These are phyloP conservation scores for Alternaria solani DNA, from an alignment of 2,329 filamentous ascomycete species.

Conservation along the genomic window DNA sequence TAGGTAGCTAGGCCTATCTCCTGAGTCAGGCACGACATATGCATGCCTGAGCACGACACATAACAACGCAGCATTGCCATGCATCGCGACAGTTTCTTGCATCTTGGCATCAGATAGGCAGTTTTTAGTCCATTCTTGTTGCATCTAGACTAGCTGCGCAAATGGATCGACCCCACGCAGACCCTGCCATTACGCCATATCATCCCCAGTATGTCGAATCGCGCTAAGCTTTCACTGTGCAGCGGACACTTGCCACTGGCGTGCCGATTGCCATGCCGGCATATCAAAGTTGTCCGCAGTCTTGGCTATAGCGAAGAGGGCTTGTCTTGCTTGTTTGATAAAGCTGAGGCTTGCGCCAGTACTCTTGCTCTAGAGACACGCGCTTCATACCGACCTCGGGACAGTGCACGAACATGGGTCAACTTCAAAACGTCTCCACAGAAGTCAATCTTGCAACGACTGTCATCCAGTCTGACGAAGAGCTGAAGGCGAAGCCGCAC, in stretches of 20 bases:
- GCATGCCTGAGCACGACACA: conserved; percentile 9
- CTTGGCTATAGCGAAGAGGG: neutral
- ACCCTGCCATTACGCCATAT: conserved; percentile 16
- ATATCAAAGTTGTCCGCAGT: neutral
- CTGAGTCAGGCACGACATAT: conserved; percentile 10
- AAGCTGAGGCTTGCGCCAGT: neutral
- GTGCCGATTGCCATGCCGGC: conserved; percentile 2
- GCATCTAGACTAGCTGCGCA: neutral
- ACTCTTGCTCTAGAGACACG: neutral
- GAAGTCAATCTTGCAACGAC: neutral
- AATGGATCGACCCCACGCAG: neutral
- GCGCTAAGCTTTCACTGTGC: neutral
- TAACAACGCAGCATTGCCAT: neutral
- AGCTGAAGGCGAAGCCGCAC: neutral
- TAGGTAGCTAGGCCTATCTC: neutral
- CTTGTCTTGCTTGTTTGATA: neutral
- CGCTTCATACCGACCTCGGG: neutral
- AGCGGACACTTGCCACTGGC: neutral
- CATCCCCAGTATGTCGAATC: conserved; percentile 13
- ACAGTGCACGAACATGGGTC: conserved; percentile 1
- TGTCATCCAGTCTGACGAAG: neutral
- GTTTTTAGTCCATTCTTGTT: neutral
- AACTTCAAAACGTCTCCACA: neutral
- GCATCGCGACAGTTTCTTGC: neutral
- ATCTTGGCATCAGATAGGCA: neutral